Evolutionary conservation across 2,329 filamentous ascomycete species (phyloP), one percentile per base, ranked within the genome.

Genomic region (Stachybotrys echinatus): DNA sequence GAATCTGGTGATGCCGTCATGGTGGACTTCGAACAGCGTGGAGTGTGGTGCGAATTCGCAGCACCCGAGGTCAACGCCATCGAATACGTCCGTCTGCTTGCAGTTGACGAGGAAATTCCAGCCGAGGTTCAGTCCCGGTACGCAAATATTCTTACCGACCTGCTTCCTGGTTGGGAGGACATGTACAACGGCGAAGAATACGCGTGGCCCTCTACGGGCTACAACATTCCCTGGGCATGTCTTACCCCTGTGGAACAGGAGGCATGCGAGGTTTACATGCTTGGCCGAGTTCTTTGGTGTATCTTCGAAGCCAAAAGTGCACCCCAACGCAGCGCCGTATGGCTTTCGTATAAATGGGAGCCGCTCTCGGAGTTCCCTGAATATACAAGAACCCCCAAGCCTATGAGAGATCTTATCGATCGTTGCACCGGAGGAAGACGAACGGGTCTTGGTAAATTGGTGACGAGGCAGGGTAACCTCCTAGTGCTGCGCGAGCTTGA

Each of bases 21-120:
- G 72, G 72, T 84, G 5, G 81, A 84, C 53, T 82, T 84, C 57
- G 81, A 84, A 62, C 80, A 84, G 61, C 74, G 81, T 27, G 80
- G 81, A 7, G 79, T 83, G 2, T 84, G 80, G 80, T 81, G 76
- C 62, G 77, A 82, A 59, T 84, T 83, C 61, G 76, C 75, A 1
- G 72, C 81, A 1, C 81, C 81, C 0, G 81, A 84, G 58, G 74
- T 84, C 53, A 81, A 82, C 58, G 74, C 75, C 23, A 66, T 84
- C 45, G 80, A 84, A 55, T 82, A 81, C 55, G 58, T 82, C 17
- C 75, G 76, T n/a, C 63, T 80, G 17, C 61, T 84, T 37, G 77
- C 77, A 23, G 67, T 68, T 31, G 74, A 78, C 48, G 72, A 76
- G n/a, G 63, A 69, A 12, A 69, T 78, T 12, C 66, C 74, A 0